A percentile compares a stretch with the other conserved stretches of the same genome.
These are phyloP conservation scores for Phaffia rhodozyma DNA, from an alignment of 1,284 basidiomycete species.

Conservation along the genomic window DNA sequence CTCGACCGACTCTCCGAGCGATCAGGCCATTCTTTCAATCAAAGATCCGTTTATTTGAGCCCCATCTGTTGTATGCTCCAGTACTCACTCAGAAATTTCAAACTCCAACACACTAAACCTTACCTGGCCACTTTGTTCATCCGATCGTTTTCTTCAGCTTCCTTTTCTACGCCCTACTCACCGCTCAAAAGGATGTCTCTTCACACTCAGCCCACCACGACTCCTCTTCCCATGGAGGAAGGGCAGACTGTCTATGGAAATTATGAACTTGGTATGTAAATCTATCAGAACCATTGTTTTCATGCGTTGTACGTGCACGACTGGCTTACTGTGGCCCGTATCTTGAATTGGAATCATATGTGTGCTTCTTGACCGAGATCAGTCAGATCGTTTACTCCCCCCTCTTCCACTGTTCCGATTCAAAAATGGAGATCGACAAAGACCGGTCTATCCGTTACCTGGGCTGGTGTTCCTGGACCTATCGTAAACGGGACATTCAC, in stretches of 20 bases:
- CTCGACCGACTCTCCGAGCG: too few species aligned
- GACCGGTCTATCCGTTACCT: slow-evolving; percentile 39
- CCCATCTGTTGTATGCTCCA: too few species aligned
- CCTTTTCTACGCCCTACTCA: too few species aligned
- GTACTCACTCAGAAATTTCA: too few species aligned
- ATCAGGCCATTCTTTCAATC: too few species aligned
- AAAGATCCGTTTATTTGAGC: too few species aligned
- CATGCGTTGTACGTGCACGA: background rate
- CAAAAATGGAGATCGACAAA: slow-evolving; percentile 35
- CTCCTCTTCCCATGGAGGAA: background rate
- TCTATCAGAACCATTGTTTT: background rate
- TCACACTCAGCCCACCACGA: too few species aligned
- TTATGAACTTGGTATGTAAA: slow-evolving; percentile 7
- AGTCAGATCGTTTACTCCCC: slow-evolving; percentile 15
- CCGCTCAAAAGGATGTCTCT: too few species aligned
- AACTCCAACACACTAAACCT: too few species aligned
- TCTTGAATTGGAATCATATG: background rate
- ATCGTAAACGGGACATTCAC: slow-evolving; percentile 1
- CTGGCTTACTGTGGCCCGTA: background rate
- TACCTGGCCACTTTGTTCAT: too few species aligned
- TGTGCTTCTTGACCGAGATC: background rate
- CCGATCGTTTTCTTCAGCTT: too few species aligned
- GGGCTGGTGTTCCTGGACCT: slow-evolving; percentile 33
- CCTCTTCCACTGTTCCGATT: slow-evolving; percentile 6
- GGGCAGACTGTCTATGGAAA: slow-evolving; percentile 13